These are phyloP conservation scores for Colletotrichum zoysiae DNA, from an alignment of 2,329 filamentous ascomycete species.

Conservation along the genomic window DNA sequence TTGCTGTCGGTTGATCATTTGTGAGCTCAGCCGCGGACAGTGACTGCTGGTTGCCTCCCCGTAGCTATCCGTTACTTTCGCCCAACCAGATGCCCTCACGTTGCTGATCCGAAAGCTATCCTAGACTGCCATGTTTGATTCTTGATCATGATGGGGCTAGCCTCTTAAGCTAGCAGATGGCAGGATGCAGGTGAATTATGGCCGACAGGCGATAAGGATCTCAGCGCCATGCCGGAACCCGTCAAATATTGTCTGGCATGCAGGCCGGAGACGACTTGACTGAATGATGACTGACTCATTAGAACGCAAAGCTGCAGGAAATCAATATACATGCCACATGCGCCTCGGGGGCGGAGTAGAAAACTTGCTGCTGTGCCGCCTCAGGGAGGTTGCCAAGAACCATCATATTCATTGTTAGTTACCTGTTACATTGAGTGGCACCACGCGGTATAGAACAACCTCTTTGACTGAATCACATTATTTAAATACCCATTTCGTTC, in stretches of 20 bases:
- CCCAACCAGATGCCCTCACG: neutral
- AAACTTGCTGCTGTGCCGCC: constrained; percentile 14
- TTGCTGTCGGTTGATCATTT: neutral
- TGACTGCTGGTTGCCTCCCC: neutral
- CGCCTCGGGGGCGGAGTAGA: neutral
- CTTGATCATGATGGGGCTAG: neutral
- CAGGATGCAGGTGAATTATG: neutral
- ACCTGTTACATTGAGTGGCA: neutral
- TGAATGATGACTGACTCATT: constrained; percentile 2
- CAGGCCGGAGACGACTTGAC: neutral
- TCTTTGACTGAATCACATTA: constrained; percentile 8
- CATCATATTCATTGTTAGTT: neutral
- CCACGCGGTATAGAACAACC: neutral
- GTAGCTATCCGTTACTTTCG: neutral
- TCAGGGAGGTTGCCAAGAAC: neutral
- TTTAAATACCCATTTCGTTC: neutral
- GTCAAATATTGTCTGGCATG: neutral
- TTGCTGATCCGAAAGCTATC: neutral
- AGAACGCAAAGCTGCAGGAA: constrained; percentile 25
- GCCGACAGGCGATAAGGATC: neutral
- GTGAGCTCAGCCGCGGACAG: neutral
- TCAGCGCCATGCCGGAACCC: neutral
- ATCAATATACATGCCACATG: constrained; percentile 21
- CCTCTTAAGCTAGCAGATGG: neutral
- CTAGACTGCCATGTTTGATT: neutral